These are phyloP conservation scores for Cladorrhinum sp. DNA, from an alignment of 2,329 filamentous ascomycete species.

Conservation along the genomic window DNA sequence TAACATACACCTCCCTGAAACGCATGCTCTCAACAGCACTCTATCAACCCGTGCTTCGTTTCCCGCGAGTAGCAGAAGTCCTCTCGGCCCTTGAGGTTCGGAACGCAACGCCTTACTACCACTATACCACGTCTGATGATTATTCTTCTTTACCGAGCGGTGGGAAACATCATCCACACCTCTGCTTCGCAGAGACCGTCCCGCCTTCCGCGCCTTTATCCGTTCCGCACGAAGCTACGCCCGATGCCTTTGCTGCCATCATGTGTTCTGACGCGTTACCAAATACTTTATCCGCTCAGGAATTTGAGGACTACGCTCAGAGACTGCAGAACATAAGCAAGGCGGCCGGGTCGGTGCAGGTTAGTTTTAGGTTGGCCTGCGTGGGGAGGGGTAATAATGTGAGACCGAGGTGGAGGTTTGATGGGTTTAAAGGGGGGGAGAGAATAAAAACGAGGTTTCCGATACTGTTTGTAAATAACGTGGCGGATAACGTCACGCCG, in stretches of 20 bases:
- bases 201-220: slow-evolving; percentile 34
- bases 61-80: slow-evolving; percentile 41
- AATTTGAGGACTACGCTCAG: slow-evolving; percentile 36
- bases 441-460: slow-evolving; percentile 37
- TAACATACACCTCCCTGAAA: slow-evolving; percentile 50
- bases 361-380: slow-evolving; percentile 41
- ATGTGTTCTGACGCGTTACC: slow-evolving; percentile 43
- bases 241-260: slow-evolving; percentile 44
- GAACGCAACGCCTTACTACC: slow-evolving; percentile 44
- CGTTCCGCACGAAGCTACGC: slow-evolving; percentile 33
- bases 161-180: slow-evolving; percentile 2
- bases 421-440: slow-evolving; percentile 31
- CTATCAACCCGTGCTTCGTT: slow-evolving; percentile 44
- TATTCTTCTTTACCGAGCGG: slow-evolving; percentile 4
- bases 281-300: slow-evolving; percentile 32
- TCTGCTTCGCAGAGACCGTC: slow-evolving; percentile 33
- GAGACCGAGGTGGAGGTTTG: slow-evolving; percentile 41
- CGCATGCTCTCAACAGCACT: slow-evolving; percentile 41
- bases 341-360: slow-evolving; percentile 43
- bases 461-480: slow-evolving; percentile 43
- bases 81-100: slow-evolving; percentile 43
- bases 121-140: slow-evolving; percentile 25
- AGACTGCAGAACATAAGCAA: slow-evolving; percentile 38
- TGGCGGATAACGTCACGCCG: slow-evolving; percentile 47
- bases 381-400: slow-evolving; percentile 37